These are phyloP conservation scores for Colletotrichum falcatum DNA, from an alignment of 2,329 filamentous ascomycete genomes.

Conservation along the genomic window DNA sequence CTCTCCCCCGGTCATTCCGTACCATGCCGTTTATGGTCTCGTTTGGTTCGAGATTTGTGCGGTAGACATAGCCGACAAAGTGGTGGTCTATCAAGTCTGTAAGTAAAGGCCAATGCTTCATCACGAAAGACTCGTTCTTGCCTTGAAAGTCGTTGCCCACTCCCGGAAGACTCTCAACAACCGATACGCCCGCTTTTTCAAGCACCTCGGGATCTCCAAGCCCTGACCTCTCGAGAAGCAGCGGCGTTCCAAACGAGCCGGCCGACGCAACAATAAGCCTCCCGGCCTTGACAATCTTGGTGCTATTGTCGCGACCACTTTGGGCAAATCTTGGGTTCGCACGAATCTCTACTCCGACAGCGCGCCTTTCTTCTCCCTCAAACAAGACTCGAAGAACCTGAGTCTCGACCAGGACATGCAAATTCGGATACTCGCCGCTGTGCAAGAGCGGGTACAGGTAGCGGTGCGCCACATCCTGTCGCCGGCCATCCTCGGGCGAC, in stretches of 20 bases:
- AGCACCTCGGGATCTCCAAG: constrained; percentile 51
- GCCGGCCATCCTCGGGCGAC: constrained; percentile 54
- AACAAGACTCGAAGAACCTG: constrained; percentile 51
- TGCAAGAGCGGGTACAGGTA: constrained; percentile 48
- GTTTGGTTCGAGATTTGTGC: constrained; percentile 50
- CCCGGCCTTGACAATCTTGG: constrained; percentile 50
- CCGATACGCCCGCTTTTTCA: constrained; percentile 56
- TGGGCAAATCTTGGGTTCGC: constrained; percentile 52
- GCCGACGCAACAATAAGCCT: constrained; percentile 55
- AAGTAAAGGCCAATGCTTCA: background rate
- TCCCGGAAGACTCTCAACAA: constrained; percentile 57
- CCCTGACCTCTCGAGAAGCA: constrained; percentile 24
- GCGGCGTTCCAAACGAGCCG: constrained; percentile 12
- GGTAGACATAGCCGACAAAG: constrained; percentile 65
- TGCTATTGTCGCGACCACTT: constrained; percentile 43
- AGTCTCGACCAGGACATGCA: constrained; percentile 48
- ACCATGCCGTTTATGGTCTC: constrained; percentile 64
- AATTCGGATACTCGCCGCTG: constrained; percentile 46
- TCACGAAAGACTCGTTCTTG: background rate
- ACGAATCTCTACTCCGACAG: constrained; percentile 61
- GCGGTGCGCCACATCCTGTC: constrained; percentile 49
- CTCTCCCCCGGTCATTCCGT: constrained; percentile 55
- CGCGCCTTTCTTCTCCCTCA: constrained; percentile 57
- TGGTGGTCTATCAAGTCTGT: constrained; percentile 14
- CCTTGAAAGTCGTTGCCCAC: constrained; percentile 22